Base-by-base conservation (phyloP, 1,284 basidiomycete species). In the Ganoderma resinaceum region DNA sequence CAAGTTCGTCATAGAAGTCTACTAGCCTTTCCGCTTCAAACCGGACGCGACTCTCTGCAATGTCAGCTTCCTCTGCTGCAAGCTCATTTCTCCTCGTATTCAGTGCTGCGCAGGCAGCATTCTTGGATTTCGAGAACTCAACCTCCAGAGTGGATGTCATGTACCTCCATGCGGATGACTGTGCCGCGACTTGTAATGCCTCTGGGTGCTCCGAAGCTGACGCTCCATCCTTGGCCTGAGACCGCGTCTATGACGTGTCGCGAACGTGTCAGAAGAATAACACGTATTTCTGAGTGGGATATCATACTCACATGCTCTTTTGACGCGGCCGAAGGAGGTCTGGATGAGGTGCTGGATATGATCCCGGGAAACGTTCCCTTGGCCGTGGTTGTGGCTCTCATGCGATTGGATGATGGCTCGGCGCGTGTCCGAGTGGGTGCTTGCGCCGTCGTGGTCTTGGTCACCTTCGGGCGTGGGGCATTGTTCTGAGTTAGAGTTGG, bases 1-100 rank as follows among this genome's bases (percentile, higher is more conserved):
- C 46, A 2, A 78, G 65, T 49, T 77, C 75, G 18, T 77, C 76
- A 40, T 75, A 76, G 65, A 77, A 76, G 3, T 72, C 66, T 16
- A 77, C 33, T 16, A 76, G 43, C 8, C 68, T 70, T 58, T 77
- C 76, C 2, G 74, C 71, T 42, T 77, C 76, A 59, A 70, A 76
- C 2, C 77, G 76, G 9, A 74, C 66, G 8, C 74, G 72, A 42
- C 67, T 69, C 14, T 78, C 76, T 12, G 73, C 72, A 38, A 78
- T 73, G 37, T 75, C 69, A 14, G 69, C 66, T 61, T 78, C 77
- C 46, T 77, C 76, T 4, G 38, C 66, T 2, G 64, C 52, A 6
- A 78, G 65, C 37, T 70, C 61, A 2, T 59, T 49, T 7, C 66
- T 33, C 5, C 67, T 66, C 2, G 53, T 52, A 38, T 74, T 62